Base-by-base conservation (phyloP, 129 eudicot species). In the Tagetes patula region DNA sequence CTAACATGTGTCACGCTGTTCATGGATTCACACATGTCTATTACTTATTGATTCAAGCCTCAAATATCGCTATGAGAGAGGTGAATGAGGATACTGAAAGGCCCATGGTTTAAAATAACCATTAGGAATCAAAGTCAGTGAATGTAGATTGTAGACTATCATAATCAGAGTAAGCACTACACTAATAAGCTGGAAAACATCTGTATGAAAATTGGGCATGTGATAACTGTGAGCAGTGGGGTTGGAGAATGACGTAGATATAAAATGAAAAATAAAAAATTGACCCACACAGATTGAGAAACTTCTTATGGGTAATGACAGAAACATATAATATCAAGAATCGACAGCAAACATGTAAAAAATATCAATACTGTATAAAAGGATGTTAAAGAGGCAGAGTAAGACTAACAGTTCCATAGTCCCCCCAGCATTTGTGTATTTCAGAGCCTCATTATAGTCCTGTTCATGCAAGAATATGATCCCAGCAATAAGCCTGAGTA, bases 381-480 rank as follows among this genome's bases (percentile, higher is more conserved):
- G 4, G 36, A 43, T 34, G 46, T 12, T 43, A 72, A 34, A 66
- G 71, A 70, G 67, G 53, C 5, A 31, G 77, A 80, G 77, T 36
- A 84, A 66, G 73, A 88, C 96, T 91, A 93, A 78, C 99, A 90
- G 73, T 52, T 90, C 97, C 96, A 94, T 88, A 7, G 89, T 86
- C 10, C 99, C 96, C 45, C 92, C 98, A 79, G 84, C 85, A 81
- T 85, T 71, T 52, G 98, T 93, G 79, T 93, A 84, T 68, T 93
- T 93, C 72, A 93, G 77, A 73, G 96, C 98, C 63, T 93, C 98
- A 54, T 77, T 76, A 53, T 84, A 94, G 67, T 94, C 99, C 78
- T 94, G 93, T 59, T 94, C 97, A 69, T 90, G 93, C 89, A 82
- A 79, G 83, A 88, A 90, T 64, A 94, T 85, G 70, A 77, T 88